Evolutionary conservation across 805 yeast genomes (phyloP), one percentile per base, ranked within the genome.

Genomic region (Wickerhamiella australiensis): DNA sequence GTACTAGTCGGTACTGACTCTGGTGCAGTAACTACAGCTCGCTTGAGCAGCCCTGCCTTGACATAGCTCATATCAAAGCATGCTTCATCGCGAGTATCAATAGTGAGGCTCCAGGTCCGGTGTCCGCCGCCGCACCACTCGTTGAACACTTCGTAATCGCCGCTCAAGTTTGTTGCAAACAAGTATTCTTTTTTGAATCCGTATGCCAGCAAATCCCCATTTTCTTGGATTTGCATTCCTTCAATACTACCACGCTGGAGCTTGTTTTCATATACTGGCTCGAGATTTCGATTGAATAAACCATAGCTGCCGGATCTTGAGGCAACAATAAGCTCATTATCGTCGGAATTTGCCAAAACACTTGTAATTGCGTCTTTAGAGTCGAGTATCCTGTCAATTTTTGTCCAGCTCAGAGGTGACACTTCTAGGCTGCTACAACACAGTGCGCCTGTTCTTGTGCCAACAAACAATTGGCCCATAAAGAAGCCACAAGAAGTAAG

Each of bases 41-140:
- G 43, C 23, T 44, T 40, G 15, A 53, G 41, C 3, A 15, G 43
- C 23, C 29, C 43, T 7, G 80, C 73, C 61, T 78, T 78, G 29
- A 45, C 47, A 35, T 12, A 45, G 17, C 31, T 35, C 11, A 45
- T 23, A 25, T 33, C 47, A 17, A 20, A 45, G 20, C 25, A 23
- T n/a, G 33, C 21, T 17, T 45, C 47, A 25, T 31, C 25, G n/a
- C 5, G 15, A 3, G 42, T 13, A 18, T 45, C 42, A 13, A 45
- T 27, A 15, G 35, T 23, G 22, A 45, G 40, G 35, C 47, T 45
- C 96, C 96, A 92, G 52, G 77, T 75, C 52, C 97, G 72, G 61
- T 88, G 96, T 2, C 92, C 77, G 2, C 97, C 97, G 23, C 97
- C 97, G 64, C 97, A 92, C 12, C 72, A 64, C 53, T 79, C 85